phyloP scores from a whole-genome alignment of 768 basidiomycete species.

The Podaxis pistillaris region DNA sequence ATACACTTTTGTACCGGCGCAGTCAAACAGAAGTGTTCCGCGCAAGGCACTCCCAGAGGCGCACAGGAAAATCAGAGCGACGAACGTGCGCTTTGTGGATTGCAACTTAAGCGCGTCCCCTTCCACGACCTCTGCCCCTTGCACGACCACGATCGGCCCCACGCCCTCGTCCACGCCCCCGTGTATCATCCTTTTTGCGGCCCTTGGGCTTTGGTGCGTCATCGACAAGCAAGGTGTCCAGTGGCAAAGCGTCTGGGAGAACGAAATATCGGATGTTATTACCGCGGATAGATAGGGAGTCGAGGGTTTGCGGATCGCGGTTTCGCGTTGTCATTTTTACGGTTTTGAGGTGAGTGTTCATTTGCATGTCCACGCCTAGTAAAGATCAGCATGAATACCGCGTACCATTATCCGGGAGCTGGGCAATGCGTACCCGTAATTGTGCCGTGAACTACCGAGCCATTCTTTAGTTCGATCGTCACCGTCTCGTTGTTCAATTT shows the following conservation, averaged over 20 bases:
- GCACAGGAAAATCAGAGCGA: background rate
- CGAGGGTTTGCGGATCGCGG: slow-evolving; percentile 82
- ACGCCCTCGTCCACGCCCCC: slow-evolving; percentile 62
- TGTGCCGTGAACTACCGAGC: slow-evolving; percentile 91
- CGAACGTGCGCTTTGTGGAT: slow-evolving; percentile 14
- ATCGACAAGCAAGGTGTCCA: slow-evolving; percentile 96
- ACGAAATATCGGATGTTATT: slow-evolving; percentile 97
- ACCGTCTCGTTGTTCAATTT: slow-evolving; percentile 99
- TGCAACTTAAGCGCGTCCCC: slow-evolving; percentile 24
- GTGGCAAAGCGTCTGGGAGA: slow-evolving; percentile 94
- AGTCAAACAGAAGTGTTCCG: background rate
- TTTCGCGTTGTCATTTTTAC: slow-evolving; percentile 95
- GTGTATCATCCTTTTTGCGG: slow-evolving; percentile 81
- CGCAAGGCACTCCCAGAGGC: no score
- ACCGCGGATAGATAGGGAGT: slow-evolving; percentile 91
- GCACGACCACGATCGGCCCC: slow-evolving; percentile 53
- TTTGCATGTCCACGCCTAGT: slow-evolving; percentile 96
- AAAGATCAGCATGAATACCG: background rate
- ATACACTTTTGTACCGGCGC: slow-evolving; percentile 7
- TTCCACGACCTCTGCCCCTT: slow-evolving; percentile 38
- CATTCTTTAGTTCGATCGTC: slow-evolving; percentile 97
- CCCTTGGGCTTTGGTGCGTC: slow-evolving; percentile 96
- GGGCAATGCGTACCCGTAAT: slow-evolving; percentile 74
- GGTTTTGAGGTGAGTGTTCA: slow-evolving; percentile 98
- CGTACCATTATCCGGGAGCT: background rate